Percentiles rank a stretch among this genome's conserved stretches.
Evolutionary conservation across 225 moss, liverwort and hornwort species (phyloP).

Genomic region (Neckera pumila): DNA sequence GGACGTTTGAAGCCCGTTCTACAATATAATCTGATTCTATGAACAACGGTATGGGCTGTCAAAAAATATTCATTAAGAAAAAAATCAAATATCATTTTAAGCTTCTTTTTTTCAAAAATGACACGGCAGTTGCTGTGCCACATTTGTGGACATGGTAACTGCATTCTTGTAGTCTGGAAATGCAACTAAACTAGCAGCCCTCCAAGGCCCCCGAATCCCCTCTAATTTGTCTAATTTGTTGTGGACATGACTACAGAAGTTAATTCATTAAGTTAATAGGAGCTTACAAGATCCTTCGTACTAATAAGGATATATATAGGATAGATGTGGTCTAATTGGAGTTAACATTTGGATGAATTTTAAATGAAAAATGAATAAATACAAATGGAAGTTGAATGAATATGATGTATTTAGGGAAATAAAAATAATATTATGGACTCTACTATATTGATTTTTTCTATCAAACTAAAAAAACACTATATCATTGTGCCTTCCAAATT

Average conservation of each 20-base stretch:
- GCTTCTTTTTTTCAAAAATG: no score
- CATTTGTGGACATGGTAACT: no score
- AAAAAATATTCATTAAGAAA: no score
- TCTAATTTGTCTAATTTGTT: neutral
- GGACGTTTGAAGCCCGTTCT: no score
- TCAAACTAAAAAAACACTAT: neutral
- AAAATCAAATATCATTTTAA: no score
- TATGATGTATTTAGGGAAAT: neutral
- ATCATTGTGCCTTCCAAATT: neutral
- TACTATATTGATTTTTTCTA: neutral
- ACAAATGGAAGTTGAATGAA: neutral
- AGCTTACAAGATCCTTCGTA: neutral
- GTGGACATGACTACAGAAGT: neutral
- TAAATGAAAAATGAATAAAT: neutral
- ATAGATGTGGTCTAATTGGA: neutral
- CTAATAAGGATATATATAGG: no score
- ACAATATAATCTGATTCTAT: no score
- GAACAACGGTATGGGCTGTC: no score
- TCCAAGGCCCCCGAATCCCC: no score
- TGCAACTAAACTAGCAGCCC: no score
- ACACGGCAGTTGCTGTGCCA: no score
- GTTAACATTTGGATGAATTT: neutral
- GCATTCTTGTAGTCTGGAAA: no score
- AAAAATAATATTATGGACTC: fast-evolving
- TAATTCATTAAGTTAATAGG: fast-evolving